Evolutionary conservation across 306 rosid genomes (phyloP).

Genomic region (Bauhinia variegata): DNA sequence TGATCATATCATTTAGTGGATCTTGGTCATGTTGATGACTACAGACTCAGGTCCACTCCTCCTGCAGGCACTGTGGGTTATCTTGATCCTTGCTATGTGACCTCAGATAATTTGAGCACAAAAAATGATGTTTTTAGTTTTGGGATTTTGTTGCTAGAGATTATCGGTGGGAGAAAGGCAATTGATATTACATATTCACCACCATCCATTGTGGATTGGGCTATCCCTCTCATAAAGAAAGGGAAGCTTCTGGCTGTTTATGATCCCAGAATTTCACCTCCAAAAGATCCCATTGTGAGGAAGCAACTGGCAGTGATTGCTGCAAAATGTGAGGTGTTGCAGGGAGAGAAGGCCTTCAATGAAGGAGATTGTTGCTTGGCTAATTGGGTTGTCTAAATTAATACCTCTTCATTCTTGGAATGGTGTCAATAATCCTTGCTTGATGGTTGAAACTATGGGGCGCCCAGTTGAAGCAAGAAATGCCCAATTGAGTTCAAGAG

Average conservation of each 20-base stretch:
- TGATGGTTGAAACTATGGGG: constrained; percentile 85
- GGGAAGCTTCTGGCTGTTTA: constrained; percentile 68
- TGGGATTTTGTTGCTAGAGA: constrained; percentile 96
- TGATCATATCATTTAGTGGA: too few relatives aligned
- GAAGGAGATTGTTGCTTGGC: constrained; percentile 83
- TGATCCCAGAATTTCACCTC: constrained; percentile 77
- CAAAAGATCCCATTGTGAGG: constrained; percentile 74
- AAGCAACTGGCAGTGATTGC: constrained; percentile 90
- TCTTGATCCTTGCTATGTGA: constrained; percentile 90
- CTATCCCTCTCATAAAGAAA: constrained; percentile 83
- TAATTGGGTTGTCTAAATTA: constrained; percentile 73
- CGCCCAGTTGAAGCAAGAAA: constrained; percentile 59
- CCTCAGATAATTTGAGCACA: constrained; percentile 90
- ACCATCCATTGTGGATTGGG: constrained; percentile 96
- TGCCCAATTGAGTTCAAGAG: constrained; percentile 33
- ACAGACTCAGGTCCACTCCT: constrained; percentile 77
- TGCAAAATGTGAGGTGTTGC: constrained; percentile 88
- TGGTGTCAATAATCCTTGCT: constrained; percentile 81
- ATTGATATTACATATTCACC: constrained; percentile 88
- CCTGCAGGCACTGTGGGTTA: constrained; percentile 99
- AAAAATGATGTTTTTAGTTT: constrained; percentile 95
- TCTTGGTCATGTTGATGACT: constrained; percentile 75
- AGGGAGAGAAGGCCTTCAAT: constrained; percentile 89
- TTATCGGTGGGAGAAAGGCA: constrained; percentile 90
- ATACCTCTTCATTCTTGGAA: constrained; percentile 90